Conservation (phyloP, 2,329 filamentous ascomycete species). For the Huntiella savannae region DNA sequence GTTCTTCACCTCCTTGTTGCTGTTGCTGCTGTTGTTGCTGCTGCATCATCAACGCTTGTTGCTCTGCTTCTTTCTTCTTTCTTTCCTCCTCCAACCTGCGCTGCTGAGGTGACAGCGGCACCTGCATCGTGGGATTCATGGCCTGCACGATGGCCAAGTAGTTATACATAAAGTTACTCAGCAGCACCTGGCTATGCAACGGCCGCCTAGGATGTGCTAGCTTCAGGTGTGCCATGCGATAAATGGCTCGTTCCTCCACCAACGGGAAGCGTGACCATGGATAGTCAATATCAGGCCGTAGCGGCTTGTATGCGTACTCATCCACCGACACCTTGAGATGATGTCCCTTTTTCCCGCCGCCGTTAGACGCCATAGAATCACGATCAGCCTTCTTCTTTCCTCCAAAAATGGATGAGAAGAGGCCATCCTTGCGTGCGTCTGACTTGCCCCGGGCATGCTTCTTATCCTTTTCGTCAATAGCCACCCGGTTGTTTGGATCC, state of each 20-base stretch:
- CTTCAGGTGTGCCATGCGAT: conserved; percentile 97
- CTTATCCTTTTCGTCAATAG: conserved; percentile 30
- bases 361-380: conserved; percentile 28
- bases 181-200: conserved; percentile 78
- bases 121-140: conserved; percentile 91
- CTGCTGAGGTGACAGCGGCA: conserved; percentile 66
- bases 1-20: conserved; percentile 23
- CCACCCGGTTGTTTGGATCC: conserved; percentile 40
- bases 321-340: conserved; percentile 55
- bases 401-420: conserved; percentile 89
- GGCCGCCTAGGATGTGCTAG: conserved; percentile 89
- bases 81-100: conserved; percentile 39
- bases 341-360: conserved; percentile 45
- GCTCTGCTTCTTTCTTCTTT: conserved; percentile 29
- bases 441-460: conserved; percentile 68
- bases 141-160: conserved; percentile 97
- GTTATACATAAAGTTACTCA: conserved; percentile 99
- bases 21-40: conserved; percentile 25
- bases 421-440: conserved; percentile 70
- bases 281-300: conserved; percentile 82
- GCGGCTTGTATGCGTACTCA: conserved; percentile 49
- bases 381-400: conserved; percentile 68
- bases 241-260: conserved; percentile 88
- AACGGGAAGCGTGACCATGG: conserved; percentile 93
- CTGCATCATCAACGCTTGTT: conserved; percentile 29